Evolutionary conservation across 768 basidiomycete species (phyloP).

Genomic region (Suillus discolor): DNA sequence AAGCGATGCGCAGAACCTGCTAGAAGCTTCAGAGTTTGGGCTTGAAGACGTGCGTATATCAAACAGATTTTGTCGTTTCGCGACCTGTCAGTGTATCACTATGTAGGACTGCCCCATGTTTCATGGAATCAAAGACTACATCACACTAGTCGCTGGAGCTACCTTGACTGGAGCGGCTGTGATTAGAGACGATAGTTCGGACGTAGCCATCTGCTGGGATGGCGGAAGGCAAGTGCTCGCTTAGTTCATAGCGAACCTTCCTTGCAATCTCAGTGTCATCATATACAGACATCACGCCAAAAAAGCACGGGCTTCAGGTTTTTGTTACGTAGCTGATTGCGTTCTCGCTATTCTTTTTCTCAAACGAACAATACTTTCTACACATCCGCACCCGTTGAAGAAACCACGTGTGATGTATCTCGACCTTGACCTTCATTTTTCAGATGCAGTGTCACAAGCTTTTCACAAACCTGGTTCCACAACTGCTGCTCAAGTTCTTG

Average conservation of each 20-base stretch:
- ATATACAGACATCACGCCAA: constrained; percentile 76
- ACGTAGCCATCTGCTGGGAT: constrained; percentile 86
- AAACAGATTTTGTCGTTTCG: not conserved
- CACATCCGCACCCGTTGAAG: constrained; percentile 23
- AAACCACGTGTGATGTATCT: constrained; percentile 82
- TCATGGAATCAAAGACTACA: constrained; percentile 65
- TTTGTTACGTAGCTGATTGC: constrained; percentile 93
- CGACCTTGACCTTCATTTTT: constrained; percentile 91
- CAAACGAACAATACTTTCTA: constrained; percentile 39
- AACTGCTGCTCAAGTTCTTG: constrained; percentile 47
- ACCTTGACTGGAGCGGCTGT: constrained; percentile 72
- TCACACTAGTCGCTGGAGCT: constrained; percentile 72
- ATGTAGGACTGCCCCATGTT: constrained; percentile 84
- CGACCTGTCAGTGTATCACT: constrained; percentile 6
- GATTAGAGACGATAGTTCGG: constrained; percentile 50
- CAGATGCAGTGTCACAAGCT: constrained; percentile 84
- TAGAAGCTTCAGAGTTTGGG: constrained; percentile 48
- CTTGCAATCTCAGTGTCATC: not conserved
- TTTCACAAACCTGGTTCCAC: constrained; percentile 50
- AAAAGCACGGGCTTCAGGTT: constrained; percentile 79
- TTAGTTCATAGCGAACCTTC: not conserved
- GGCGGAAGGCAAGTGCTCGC: constrained; percentile 65
- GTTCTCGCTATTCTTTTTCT: constrained; percentile 79
- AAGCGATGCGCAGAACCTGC: constrained; percentile 26
- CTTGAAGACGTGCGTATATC: constrained; percentile 53